A percentile compares a stretch with the other conserved stretches of the same genome.
These are phyloP conservation scores for Extremus antarcticus DNA, from an alignment of 495 filamentous ascomycete species.

Conservation along the genomic window DNA sequence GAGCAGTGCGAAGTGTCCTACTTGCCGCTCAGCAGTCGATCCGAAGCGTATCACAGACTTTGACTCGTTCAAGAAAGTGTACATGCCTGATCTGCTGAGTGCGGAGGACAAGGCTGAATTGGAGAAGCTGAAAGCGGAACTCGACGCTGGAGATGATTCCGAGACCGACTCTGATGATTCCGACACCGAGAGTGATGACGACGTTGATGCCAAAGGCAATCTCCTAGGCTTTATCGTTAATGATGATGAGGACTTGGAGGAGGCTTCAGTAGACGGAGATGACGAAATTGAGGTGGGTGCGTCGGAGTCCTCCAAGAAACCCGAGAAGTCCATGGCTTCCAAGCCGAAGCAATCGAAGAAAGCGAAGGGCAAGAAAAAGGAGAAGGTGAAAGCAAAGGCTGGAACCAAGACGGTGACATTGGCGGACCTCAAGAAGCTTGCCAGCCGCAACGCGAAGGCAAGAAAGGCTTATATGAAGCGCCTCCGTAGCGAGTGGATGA, in stretches of 20 bases:
- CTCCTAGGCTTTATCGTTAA: slow-evolving; percentile 35
- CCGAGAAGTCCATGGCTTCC: slow-evolving; percentile 20
- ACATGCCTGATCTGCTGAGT: slow-evolving; percentile 41
- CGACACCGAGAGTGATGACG: slow-evolving; percentile 23
- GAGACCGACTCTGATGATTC: slow-evolving; percentile 23
- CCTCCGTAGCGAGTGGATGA: slow-evolving; percentile 53
- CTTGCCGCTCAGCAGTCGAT: slow-evolving; percentile 57
- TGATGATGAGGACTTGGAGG: slow-evolving; percentile 31
- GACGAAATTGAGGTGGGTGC: slow-evolving; percentile 22
- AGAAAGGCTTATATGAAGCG: slow-evolving; percentile 56
- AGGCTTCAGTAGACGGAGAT: slow-evolving; percentile 28
- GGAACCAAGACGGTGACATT: slow-evolving; percentile 41
- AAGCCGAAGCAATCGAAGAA: slow-evolving; percentile 22
- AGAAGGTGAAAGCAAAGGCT: slow-evolving; percentile 33
- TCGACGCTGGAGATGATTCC: slow-evolving; percentile 11
- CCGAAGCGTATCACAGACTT: slow-evolving; percentile 62
- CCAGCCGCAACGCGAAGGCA: slow-evolving; percentile 47
- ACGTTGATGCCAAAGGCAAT: slow-evolving; percentile 19
- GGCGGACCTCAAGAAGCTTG: slow-evolving; percentile 56
- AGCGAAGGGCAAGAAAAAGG: slow-evolving; percentile 22
- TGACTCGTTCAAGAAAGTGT: slow-evolving; percentile 60
- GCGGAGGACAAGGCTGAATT: slow-evolving; percentile 25
- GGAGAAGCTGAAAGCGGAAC: slow-evolving; percentile 19
- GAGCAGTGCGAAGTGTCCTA: slow-evolving; percentile 52
- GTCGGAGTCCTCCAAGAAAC: slow-evolving; percentile 31